Percentiles rank a stretch among this genome's conserved stretches.
phyloP scores from a whole-genome alignment of 768 basidiomycete species.

The Lentinula raphanica region DNA sequence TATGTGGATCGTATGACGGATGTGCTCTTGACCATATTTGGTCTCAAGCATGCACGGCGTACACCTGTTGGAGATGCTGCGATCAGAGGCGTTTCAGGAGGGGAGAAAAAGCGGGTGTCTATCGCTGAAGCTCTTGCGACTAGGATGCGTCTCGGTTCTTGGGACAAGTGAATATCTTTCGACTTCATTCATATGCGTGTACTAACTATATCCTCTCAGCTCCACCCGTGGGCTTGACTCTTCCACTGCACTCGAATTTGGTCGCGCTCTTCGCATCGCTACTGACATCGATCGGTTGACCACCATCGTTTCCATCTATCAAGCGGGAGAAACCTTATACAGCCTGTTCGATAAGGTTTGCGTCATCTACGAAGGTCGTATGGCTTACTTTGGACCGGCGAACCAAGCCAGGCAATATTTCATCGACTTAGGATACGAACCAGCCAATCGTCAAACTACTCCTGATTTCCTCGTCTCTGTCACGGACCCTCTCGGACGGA shows the following conservation, averaged over 20 bases:
- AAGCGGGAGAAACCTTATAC: constrained; percentile 69
- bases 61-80: constrained; percentile 77
- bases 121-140: constrained; percentile 67
- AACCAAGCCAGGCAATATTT: constrained; percentile 66
- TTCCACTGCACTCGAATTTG: constrained; percentile 70
- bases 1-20: constrained; percentile 46
- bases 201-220: constrained; percentile 30
- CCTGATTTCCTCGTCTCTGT: constrained; percentile 60
- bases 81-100: constrained; percentile 70
- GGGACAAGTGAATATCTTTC: constrained; percentile 78
- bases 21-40: constrained; percentile 63
- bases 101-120: constrained; percentile 80
- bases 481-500: constrained; percentile 58
- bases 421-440: constrained; percentile 59
- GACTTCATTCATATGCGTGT: neutral
- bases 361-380: constrained; percentile 67
- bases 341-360: constrained; percentile 71
- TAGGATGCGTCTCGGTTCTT: constrained; percentile 56
- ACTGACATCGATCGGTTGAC: constrained; percentile 52
- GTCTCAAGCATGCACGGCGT: constrained; percentile 64
- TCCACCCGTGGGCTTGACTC: constrained; percentile 63
- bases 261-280: constrained; percentile 55
- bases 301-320: constrained; percentile 81
- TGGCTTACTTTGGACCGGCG: constrained; percentile 72
- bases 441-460: constrained; percentile 60